Evolutionary conservation across 345 rosid species (phyloP).

Genomic region (Lepidium sativum): DNA sequence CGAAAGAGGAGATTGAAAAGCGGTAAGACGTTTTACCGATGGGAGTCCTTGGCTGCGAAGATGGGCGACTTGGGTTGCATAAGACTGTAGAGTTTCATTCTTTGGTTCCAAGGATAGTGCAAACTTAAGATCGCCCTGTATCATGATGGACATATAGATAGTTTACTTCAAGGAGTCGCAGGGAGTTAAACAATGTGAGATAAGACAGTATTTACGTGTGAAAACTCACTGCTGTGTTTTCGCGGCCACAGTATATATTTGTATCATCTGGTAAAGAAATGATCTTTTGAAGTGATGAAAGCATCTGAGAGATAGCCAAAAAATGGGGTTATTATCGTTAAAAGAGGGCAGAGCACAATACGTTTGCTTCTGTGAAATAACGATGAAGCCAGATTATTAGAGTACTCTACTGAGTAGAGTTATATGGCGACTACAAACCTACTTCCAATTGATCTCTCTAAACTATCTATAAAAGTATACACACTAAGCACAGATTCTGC

Average conservation of each 20-base stretch:
- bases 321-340: background rate
- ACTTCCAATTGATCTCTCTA: too few species aligned
- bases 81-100: constrained; percentile 73
- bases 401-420: background rate
- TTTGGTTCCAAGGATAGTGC: constrained; percentile 89
- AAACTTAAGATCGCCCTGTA: constrained; percentile 80
- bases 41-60: constrained; percentile 78
- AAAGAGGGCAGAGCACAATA: background rate
- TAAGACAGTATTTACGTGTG: background rate
- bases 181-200: constrained; percentile 3
- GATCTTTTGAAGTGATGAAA: constrained; percentile 67
- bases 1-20: background rate
- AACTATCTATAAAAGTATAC: background rate
- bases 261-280: constrained; percentile 80
- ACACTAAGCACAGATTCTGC: background rate
- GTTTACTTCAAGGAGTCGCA: background rate
- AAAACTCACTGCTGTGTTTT: constrained; percentile 78
- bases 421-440: too few species aligned
- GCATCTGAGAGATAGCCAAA: constrained; percentile 53
- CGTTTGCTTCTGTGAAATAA: background rate
- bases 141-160: constrained; percentile 10
- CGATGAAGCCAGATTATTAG: background rate
- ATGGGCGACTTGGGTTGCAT: constrained; percentile 69
- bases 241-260: constrained; percentile 77
- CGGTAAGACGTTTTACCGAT: constrained; percentile 39